Percentiles rank a stretch among this genome's conserved stretches.
phyloP scores from a whole-genome alignment of 768 basidiomycete genomes.

The Hypholoma sublateritium region DNA sequence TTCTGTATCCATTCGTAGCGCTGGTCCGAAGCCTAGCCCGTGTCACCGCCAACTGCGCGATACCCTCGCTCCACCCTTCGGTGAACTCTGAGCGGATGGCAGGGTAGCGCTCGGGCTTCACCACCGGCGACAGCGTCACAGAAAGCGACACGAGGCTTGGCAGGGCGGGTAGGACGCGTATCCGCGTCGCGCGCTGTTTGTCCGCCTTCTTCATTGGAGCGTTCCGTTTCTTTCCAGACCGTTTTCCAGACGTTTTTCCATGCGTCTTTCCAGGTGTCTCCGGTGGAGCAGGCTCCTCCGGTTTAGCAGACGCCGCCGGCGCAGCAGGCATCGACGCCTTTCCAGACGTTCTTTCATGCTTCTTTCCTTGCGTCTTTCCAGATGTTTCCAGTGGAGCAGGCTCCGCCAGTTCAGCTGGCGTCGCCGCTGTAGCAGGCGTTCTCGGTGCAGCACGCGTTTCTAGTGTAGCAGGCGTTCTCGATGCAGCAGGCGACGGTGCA shows the following conservation, averaged over 20 bases:
- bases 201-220: not conserved
- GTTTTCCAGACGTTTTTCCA: no score
- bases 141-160: slow-evolving; percentile 51
- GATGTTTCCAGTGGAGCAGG: no score
- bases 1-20: slow-evolving; percentile 42
- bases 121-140: slow-evolving; percentile 32
- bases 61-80: slow-evolving; percentile 62
- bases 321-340: no score
- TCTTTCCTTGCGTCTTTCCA: no score
- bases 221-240: not conserved
- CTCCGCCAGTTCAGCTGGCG: not conserved
- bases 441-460: not conserved
- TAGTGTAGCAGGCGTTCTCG: not conserved
- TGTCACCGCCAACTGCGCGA: slow-evolving; percentile 50
- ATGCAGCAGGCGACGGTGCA: slow-evolving; percentile 6
- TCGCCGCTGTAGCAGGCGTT: slow-evolving; percentile 10
- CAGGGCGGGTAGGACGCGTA: slow-evolving; percentile 58
- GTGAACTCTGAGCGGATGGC: slow-evolving; percentile 52
- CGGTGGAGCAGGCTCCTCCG: no score
- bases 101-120: slow-evolving; percentile 33
- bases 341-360: not conserved
- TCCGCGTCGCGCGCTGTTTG: slow-evolving; percentile 28
- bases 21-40: slow-evolving; percentile 46
- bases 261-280: no score
- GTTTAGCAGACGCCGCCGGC: no score